Conservation (phyloP, 768 basidiomycete genomes). For the Tylopilus felleus region DNA sequence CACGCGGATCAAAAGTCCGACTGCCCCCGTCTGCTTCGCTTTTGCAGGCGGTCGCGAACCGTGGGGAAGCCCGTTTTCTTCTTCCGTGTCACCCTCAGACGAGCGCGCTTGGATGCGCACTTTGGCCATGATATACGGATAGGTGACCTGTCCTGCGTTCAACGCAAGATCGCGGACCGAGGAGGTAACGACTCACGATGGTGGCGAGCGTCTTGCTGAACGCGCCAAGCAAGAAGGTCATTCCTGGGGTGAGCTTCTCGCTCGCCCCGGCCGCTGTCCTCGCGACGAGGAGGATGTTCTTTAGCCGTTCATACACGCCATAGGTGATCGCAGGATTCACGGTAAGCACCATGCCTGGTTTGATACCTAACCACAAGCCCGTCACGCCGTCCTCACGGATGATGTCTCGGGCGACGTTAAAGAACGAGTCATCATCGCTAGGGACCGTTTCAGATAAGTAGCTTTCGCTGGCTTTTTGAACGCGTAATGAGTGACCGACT, state of each 20-base stretch:
- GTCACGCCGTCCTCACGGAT: slow-evolving; percentile 82
- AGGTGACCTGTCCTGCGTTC: slow-evolving; percentile 64
- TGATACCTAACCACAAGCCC: slow-evolving; percentile 91
- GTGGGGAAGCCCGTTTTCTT: slow-evolving; percentile 20
- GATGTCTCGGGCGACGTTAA: slow-evolving; percentile 80
- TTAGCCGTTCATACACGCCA: slow-evolving; percentile 90
- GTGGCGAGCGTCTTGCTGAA: slow-evolving; percentile 94
- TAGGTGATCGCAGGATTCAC: slow-evolving; percentile 98
- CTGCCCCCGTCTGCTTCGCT: slow-evolving; percentile 62
- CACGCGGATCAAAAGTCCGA: slow-evolving; percentile 71
- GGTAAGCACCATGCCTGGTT: slow-evolving; percentile 91
- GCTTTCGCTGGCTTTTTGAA: background rate
- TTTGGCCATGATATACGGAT: slow-evolving; percentile 96
- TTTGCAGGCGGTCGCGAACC: slow-evolving; percentile 14
- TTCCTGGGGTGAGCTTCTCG: slow-evolving; percentile 70
- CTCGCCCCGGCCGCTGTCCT: slow-evolving; percentile 40
- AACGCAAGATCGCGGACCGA: background rate
- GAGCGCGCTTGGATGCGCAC: slow-evolving; percentile 89
- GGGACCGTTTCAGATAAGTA: background rate
- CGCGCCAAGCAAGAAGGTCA: slow-evolving; percentile 85
- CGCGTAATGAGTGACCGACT: slow-evolving; percentile 50
- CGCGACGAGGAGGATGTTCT: slow-evolving; percentile 63
- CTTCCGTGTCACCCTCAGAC: slow-evolving; percentile 44
- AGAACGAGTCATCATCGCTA: slow-evolving; percentile 62
- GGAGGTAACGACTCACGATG: slow-evolving; percentile 51